These are phyloP conservation scores for Sphaerulina vaccinii DNA, from an alignment of 2,329 filamentous ascomycete genomes.

Conservation along the genomic window DNA sequence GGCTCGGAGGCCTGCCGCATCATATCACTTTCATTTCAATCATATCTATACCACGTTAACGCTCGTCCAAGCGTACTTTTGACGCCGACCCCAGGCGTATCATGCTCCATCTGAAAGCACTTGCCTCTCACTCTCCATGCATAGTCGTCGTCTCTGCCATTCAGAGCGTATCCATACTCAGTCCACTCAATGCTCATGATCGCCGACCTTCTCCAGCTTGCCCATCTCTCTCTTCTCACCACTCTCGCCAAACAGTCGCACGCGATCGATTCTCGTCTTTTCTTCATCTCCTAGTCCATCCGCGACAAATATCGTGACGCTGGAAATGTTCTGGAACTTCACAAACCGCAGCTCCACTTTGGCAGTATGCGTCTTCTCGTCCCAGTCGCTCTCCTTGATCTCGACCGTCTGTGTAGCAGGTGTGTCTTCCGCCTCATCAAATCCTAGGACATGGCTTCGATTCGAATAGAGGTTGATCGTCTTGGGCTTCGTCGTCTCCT, in stretches of 20 bases:
- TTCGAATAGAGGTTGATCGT: slow-evolving; percentile 86
- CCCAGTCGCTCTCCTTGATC: slow-evolving; percentile 74
- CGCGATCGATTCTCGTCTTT: slow-evolving; percentile 77
- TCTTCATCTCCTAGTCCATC: slow-evolving; percentile 78
- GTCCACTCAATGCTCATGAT: slow-evolving; percentile 60
- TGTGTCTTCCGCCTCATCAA: slow-evolving; percentile 89
- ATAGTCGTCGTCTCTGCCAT: too few species aligned
- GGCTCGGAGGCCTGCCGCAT: too few species aligned
- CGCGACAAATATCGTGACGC: slow-evolving; percentile 81
- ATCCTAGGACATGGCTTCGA: slow-evolving; percentile 83
- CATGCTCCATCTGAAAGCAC: too few species aligned
- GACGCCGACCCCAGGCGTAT: too few species aligned
- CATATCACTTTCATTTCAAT: too few species aligned
- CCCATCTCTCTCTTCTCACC: slow-evolving; percentile 92
- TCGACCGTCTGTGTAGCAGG: slow-evolving; percentile 76
- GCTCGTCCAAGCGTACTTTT: too few species aligned
- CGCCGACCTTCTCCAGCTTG: slow-evolving; percentile 90
- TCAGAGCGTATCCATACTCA: too few species aligned
- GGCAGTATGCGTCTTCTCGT: slow-evolving; percentile 50
- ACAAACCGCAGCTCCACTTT: slow-evolving; percentile 74
- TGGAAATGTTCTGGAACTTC: slow-evolving; percentile 94
- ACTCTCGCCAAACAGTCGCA: slow-evolving; percentile 80
- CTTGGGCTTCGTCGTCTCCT: slow-evolving; percentile 75
- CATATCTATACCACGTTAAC: too few species aligned
- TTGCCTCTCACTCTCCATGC: too few species aligned